Conservation (phyloP, 2,329 filamentous ascomycete genomes). For the Colletotrichum sansevieriae region DNA sequence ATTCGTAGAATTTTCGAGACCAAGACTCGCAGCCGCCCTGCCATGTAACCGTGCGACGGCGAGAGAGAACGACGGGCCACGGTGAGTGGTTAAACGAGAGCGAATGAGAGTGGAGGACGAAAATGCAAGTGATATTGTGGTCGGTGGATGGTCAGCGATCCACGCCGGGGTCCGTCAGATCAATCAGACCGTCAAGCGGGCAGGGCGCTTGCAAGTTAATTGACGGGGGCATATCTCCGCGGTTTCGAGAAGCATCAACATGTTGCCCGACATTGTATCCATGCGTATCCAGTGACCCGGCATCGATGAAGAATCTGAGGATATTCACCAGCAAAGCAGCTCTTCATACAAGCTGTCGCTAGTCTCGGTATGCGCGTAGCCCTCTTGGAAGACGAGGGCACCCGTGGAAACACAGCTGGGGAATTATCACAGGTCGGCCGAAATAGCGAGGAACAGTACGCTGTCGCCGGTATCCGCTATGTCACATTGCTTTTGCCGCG, state of each 20-base stretch:
- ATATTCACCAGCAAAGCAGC: no score
- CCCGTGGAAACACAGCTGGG: neutral
- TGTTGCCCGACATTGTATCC: neutral
- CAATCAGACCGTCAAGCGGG: no score
- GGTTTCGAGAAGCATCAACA: neutral
- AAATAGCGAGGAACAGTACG: constrained; percentile 6
- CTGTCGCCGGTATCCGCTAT: constrained; percentile 35
- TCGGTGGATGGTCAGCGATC: constrained; percentile 33
- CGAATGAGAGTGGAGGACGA: constrained; percentile 33
- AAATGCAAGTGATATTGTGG: constrained; percentile 36
- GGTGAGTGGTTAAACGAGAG: constrained; percentile 12
- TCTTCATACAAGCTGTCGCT: no score
- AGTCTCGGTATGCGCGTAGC: no score
- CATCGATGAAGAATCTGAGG: no score
- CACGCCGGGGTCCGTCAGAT: constrained; percentile 28
- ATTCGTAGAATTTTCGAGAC: constrained; percentile 25
- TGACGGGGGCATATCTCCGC: constrained; percentile 7
- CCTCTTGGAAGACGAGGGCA: no score
- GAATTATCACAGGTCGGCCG: constrained; percentile 11
- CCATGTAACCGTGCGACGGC: constrained; percentile 32
- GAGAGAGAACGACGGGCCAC: neutral
- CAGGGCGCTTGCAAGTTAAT: neutral
- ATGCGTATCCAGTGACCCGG: neutral
- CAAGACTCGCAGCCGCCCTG: constrained; percentile 39
- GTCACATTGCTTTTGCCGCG: constrained; percentile 42